Base-by-base conservation (phyloP, 2,329 filamentous ascomycete species). In the Neonectria faginata region DNA sequence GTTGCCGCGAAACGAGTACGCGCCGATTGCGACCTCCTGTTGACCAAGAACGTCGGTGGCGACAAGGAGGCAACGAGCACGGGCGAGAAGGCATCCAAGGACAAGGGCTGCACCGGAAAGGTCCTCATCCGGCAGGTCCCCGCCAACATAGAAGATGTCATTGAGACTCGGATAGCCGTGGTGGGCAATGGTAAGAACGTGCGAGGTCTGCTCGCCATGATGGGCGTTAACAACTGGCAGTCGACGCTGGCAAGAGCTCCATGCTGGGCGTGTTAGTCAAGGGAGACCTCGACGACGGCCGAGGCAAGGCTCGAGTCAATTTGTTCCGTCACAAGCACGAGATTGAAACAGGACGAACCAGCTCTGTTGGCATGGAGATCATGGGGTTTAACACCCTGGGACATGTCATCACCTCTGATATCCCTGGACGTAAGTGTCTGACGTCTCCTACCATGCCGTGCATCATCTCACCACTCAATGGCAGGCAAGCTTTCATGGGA, bases 291-390 rank as follows among this genome's bases (percentile, higher is more conserved):
- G 96, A 99, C 74, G 96, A 99, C 79, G 96, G 96, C 16, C 88
- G 96, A 75, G 96, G 96, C 12, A 95, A 92, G 78, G 95, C 96
- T 50, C 91, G 96, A 67, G 92, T 99, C 56, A 98, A 97, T 70
- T 88, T 99, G 12, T 99, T 99, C 81, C 89, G 96, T 16, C 96
- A 99, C 79, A 98, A 99, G 80, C 96, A 99, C 75, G 96, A 99
- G 80, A 92, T 98, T 44, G 96, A 99, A 80, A 96, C 92, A 51
- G 96, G 96, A 1, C 88, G 96, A 69, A 99, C 96, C 10, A 97
- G 93, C 76, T 97, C 94, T 0, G 96, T 99, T 0, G 95, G 96
- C 45, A 97, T 98, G 94, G 96, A 99, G 79, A 98, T 98, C 66
- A 94, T 98, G 91, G 96, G 96, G 2, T 99, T 97, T 73, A 94